Evolutionary conservation across 2,329 filamentous ascomycete genomes (phyloP).

Genomic region (Hypoxylon sp.): DNA sequence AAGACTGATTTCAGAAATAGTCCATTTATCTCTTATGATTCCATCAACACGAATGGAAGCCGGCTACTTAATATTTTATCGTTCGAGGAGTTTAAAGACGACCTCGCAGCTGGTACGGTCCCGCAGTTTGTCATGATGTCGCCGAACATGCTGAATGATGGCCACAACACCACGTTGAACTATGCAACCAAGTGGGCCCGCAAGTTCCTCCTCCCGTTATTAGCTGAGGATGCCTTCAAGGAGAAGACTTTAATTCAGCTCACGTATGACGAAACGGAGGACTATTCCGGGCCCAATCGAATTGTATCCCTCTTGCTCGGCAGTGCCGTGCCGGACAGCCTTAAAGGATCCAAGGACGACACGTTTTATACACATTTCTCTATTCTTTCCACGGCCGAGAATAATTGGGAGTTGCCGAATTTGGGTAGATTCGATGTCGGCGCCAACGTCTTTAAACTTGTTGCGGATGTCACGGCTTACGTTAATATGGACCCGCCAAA

Average conservation of each 20-base stretch:
- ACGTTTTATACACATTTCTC: slow-evolving; percentile 76
- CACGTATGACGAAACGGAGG: slow-evolving; percentile 84
- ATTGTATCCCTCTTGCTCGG: slow-evolving; percentile 81
- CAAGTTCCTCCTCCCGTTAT: slow-evolving; percentile 77
- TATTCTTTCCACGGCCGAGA: slow-evolving; percentile 68
- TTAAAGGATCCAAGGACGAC: slow-evolving; percentile 76
- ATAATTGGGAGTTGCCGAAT: slow-evolving; percentile 76
- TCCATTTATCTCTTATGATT: slow-evolving; percentile 61
- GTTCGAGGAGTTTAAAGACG: slow-evolving; percentile 72
- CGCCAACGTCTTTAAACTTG: slow-evolving; percentile 70
- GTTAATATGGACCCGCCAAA: slow-evolving; percentile 57
- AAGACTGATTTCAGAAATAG: slow-evolving; percentile 46
- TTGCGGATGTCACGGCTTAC: slow-evolving; percentile 73
- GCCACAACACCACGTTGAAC: slow-evolving; percentile 79
- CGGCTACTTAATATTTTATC: slow-evolving; percentile 74
- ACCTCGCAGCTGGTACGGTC: slow-evolving; percentile 68
- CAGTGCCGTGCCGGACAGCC: slow-evolving; percentile 74
- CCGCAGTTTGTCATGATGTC: slow-evolving; percentile 77
- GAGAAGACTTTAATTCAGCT: slow-evolving; percentile 81
- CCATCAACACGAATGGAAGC: slow-evolving; percentile 56
- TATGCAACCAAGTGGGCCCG: slow-evolving; percentile 78
- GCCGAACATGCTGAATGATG: slow-evolving; percentile 76
- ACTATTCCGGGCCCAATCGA: slow-evolving; percentile 76
- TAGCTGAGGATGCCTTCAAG: slow-evolving; percentile 78
- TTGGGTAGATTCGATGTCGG: slow-evolving; percentile 55